phyloP scores from a whole-genome alignment of 2,329 filamentous ascomycete genomes.

The Aspergillus flavus region DNA sequence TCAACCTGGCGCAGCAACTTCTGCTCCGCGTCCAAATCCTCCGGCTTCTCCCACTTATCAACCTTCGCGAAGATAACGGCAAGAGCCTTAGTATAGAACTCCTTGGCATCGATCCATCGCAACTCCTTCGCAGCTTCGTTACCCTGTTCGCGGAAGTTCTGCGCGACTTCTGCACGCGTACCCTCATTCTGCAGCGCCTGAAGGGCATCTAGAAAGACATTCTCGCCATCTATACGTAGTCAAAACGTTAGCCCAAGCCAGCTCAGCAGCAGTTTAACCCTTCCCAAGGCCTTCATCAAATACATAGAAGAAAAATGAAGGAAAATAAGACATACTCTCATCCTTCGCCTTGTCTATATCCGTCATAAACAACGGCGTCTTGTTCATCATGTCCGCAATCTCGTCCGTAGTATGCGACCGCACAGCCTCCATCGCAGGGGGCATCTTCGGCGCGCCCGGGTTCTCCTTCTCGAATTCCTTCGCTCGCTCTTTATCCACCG shows the following conservation, averaged over 20 bases:
- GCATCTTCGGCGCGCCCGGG: slow-evolving; percentile 49
- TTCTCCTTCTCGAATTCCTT: slow-evolving; percentile 34
- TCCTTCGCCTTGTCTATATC: slow-evolving; percentile 68
- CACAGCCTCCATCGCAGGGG: slow-evolving; percentile 61
- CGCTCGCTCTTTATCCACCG: slow-evolving; percentile 40
- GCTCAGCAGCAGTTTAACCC: not conserved
- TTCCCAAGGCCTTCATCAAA: not conserved
- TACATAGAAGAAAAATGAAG: not conserved
- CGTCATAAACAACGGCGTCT: slow-evolving; percentile 92
- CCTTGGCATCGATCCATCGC: slow-evolving; percentile 78
- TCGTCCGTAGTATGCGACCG: slow-evolving; percentile 62
- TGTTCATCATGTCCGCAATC: slow-evolving; percentile 66
- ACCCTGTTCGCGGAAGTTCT: slow-evolving; percentile 86
- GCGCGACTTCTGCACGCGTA: slow-evolving; percentile 77
- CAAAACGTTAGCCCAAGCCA: not conserved
- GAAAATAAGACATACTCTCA: slow-evolving; percentile 44
- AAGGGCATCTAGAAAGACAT: slow-evolving; percentile 81
- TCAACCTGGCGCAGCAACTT: slow-evolving; percentile 65
- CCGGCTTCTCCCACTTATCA: slow-evolving; percentile 52
- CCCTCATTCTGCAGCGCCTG: slow-evolving; percentile 93
- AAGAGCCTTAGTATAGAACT: slow-evolving; percentile 90
- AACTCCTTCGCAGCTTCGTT: slow-evolving; percentile 81
- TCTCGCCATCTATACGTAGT: slow-evolving; percentile 61
- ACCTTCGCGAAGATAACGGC: slow-evolving; percentile 69
- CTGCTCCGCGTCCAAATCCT: slow-evolving; percentile 61